Evolutionary conservation across 768 basidiomycete species (phyloP), one percentile per base, ranked within the genome.

Genomic region (Lyophyllum shimeji): DNA sequence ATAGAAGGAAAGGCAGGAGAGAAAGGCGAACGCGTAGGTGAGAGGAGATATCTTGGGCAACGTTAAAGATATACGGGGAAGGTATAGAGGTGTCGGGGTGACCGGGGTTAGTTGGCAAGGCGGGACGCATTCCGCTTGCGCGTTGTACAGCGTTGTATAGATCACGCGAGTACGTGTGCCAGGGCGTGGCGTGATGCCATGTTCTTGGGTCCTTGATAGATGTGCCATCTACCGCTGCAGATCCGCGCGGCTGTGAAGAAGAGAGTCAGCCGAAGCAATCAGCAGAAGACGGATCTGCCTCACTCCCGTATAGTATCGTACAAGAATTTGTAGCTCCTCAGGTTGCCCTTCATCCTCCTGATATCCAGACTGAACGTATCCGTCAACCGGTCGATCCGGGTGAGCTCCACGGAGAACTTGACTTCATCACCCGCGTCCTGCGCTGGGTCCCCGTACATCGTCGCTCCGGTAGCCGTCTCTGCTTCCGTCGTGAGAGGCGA

Each of bases 381-480:
- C 62, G 87, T 91, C 64, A 98, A 79, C 59, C 93, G 84, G 70
- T 93, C 89, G 64, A 99, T 78, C 64, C 90, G 77, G 46, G 96
- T 98, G 59, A 99, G 73, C 76, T 99, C 97, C 59, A 98, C 89
- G 12, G 86, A 92, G 78, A 98, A 98, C 62, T 92, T 85, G 62
- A 99, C 93, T 84, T 98, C 97, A 63, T 96, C 96, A 27, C 94
- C 94, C 18, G 84, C 83, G 66, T 98, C 97, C 62, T 90, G 83
- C 3, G 78, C 67, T n/a, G 75, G 63, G 54, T 91, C 91, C 13
- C 95, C 95, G 65, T 96, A 98, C 20, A 87, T 67, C 20, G 86
- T 74, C 52, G 87, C 82, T n/a, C 53, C 45, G 0, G 65, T 61
- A 49, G 72, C 72, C n/a, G 75, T 34, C 37, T 69, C 49, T 1